Percentiles rank a stretch among this genome's conserved stretches.
phyloP scores from a whole-genome alignment of 2,329 filamentous ascomycete species.

The Monosporascus ibericus region DNA sequence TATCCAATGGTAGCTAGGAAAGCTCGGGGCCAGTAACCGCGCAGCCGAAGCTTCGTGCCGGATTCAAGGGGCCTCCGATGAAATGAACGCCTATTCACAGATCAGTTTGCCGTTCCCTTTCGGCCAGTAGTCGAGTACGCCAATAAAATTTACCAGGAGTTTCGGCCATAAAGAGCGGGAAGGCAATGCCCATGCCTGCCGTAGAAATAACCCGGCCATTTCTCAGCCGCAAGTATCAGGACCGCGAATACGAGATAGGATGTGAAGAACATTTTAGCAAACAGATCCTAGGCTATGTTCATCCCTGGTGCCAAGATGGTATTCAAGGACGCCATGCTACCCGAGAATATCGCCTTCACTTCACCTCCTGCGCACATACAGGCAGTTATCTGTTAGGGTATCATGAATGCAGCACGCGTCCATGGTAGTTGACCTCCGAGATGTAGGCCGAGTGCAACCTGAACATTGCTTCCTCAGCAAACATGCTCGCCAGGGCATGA shows the following conservation, averaged over 20 bases:
- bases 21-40: conserved; percentile 29
- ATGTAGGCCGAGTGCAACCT: conserved; percentile 45
- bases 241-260: conserved; percentile 53
- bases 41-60: conserved; percentile 38
- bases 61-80: conserved; percentile 37
- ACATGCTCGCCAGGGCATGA: neutral
- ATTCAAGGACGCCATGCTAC: conserved; percentile 28
- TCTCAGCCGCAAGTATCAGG: conserved; percentile 61
- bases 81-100: conserved; percentile 28
- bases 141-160: conserved; percentile 24
- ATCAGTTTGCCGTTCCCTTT: neutral
- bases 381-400: conserved; percentile 46
- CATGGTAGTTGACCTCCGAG: conserved; percentile 42
- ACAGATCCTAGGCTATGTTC: conserved; percentile 45
- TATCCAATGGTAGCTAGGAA: conserved; percentile 36
- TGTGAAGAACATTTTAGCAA: conserved; percentile 57
- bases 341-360: conserved; percentile 47
- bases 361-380: conserved; percentile 51
- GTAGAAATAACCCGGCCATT: conserved; percentile 62
- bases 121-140: neutral
- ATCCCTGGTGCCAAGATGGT: conserved; percentile 15
- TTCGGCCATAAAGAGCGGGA: conserved; percentile 53
- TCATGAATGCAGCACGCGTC: conserved; percentile 38
- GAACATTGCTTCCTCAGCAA: neutral
- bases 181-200: conserved; percentile 60